Evolutionary conservation across 2,329 filamentous ascomycete genomes (phyloP).

Genomic region (Alternaria burnsii): DNA sequence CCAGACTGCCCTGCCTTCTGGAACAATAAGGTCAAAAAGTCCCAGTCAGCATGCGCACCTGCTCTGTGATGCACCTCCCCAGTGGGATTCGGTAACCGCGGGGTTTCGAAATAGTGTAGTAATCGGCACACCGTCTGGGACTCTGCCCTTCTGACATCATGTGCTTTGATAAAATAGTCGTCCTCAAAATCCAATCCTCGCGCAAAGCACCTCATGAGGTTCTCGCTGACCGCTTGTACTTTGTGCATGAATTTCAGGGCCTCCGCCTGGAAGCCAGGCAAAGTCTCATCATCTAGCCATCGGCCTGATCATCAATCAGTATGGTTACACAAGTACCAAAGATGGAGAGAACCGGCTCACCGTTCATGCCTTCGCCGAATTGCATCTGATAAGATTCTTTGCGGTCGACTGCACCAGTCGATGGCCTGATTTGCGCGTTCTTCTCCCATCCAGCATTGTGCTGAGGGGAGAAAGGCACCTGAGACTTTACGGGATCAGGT

Average conservation of each 20-base stretch:
- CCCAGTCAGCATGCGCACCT: slow-evolving; percentile 71
- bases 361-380: slow-evolving; percentile 64
- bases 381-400: slow-evolving; percentile 72
- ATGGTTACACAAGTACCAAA: background rate
- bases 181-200: slow-evolving; percentile 65
- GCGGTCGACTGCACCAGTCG: slow-evolving; percentile 65
- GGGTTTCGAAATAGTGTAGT: slow-evolving; percentile 62
- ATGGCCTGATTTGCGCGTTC: slow-evolving; percentile 46
- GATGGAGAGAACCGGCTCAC: slow-evolving; percentile 28
- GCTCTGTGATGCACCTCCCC: slow-evolving; percentile 64
- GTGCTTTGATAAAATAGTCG: slow-evolving; percentile 64
- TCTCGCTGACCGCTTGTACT: slow-evolving; percentile 63
- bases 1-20: slow-evolving; percentile 68
- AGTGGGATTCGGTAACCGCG: slow-evolving; percentile 43
- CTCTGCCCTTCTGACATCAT: slow-evolving; percentile 60
- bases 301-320: slow-evolving; percentile 22
- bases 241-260: slow-evolving; percentile 64
- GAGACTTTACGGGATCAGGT: slow-evolving; percentile 55
- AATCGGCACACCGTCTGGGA: slow-evolving; percentile 64
- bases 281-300: slow-evolving; percentile 60
- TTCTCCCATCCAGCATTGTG: slow-evolving; percentile 70
- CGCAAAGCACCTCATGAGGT: slow-evolving; percentile 67
- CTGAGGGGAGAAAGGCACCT: slow-evolving; percentile 58
- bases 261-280: slow-evolving; percentile 60
- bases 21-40: slow-evolving; percentile 69